Base-by-base conservation (phyloP, 2,329 filamentous ascomycete genomes). In the Zarea fungicola region DNA sequence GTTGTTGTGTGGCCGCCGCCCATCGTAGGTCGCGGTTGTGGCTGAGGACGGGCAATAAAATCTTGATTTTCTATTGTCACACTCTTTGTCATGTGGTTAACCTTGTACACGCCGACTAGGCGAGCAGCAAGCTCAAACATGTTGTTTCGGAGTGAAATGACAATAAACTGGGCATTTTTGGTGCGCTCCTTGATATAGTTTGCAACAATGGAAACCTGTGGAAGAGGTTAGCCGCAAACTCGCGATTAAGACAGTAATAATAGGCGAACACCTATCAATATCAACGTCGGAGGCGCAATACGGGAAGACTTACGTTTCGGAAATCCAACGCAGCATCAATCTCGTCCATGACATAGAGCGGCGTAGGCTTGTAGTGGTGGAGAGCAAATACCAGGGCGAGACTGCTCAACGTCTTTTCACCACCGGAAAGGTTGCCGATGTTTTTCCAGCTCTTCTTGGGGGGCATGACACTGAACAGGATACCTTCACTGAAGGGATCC, bases 361-460 rank as follows among this genome's bases (percentile, higher is more conserved):
- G 93, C 53, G 93, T 99, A 9, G 93, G 93, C 73, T 95, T 95
- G 69, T 96, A 99, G 65, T 97, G 92, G 68, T 99, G 93, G 60
- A 99, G 70, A 25, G 93, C 93, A 74, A 99, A 99, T n/a, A 99
- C 93, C 50, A 99, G 73, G 19, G 93, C 93, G 68, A 99, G 71
- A 68, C 86, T 92, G 57, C 87, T 93, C 54, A 99, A 72, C 31
- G 93, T 99, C 81, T 99, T 99, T 72, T 99, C 93, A 55, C 93
- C 93, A 74, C 93, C 93, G 26, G 86, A 92, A 58, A 99, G 66
- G 66, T 99, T 97, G 63, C 87, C 85, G 63, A 99, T 99, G 65
- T 97, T 99, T 79, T 96, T 99, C 95, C 95, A 99, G 62, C 87
- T 93, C 79, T 99, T 99, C 81, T 99, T 99, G 11, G 93, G 93